Conservation (phyloP, 495 filamentous ascomycete species). For the Rostrohypoxylon terebratum region DNA sequence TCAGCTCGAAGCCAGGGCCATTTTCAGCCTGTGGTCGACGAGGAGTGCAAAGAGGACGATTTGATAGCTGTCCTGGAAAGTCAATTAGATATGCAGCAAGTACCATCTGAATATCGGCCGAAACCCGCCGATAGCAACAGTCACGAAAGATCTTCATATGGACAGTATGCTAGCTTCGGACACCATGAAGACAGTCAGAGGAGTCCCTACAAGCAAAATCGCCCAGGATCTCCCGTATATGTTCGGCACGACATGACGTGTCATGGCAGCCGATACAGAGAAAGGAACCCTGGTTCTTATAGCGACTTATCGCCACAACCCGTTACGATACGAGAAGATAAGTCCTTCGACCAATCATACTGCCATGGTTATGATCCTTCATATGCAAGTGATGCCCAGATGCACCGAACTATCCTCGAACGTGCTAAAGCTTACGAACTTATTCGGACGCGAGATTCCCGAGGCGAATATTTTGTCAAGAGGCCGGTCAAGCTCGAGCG, state of each 20-base stretch:
- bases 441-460: slow-evolving; percentile 57
- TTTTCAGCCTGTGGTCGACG: neutral
- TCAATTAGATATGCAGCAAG: slow-evolving; percentile 42
- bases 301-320: slow-evolving; percentile 30
- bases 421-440: slow-evolving; percentile 57
- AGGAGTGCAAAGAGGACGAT: slow-evolving; percentile 34
- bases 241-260: slow-evolving; percentile 5
- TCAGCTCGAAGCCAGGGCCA: neutral
- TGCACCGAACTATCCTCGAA: slow-evolving; percentile 34
- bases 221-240: slow-evolving; percentile 9
- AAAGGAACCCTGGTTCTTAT: slow-evolving; percentile 24
- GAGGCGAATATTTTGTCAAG: slow-evolving; percentile 60
- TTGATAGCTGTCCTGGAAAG: slow-evolving; percentile 45
- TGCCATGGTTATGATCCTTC: slow-evolving; percentile 53
- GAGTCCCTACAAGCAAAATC: neutral
- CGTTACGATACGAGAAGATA: slow-evolving; percentile 32
- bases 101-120: slow-evolving; percentile 7
- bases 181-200: neutral
- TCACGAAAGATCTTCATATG: neutral
- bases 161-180: neutral
- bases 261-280: slow-evolving; percentile 11
- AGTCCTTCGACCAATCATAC: slow-evolving; percentile 24
- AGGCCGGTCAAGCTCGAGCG: slow-evolving; percentile 54
- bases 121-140: neutral
- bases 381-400: slow-evolving; percentile 48